Evolutionary conservation across 2,329 filamentous ascomycete species (phyloP).

Genomic region (Dendryphion nanum): DNA sequence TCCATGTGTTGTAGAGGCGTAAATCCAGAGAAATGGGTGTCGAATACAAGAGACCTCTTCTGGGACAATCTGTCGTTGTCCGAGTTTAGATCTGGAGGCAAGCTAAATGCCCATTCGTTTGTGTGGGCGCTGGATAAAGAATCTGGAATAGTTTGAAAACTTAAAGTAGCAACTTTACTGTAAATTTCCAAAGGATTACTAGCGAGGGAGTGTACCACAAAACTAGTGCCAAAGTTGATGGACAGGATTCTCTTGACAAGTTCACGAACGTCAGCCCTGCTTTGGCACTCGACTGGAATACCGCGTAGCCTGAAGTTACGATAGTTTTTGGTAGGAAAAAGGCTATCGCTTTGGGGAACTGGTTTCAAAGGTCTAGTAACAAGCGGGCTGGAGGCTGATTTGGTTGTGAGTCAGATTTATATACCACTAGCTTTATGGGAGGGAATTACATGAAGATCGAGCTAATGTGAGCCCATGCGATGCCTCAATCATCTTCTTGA

Average conservation of each 20-base stretch:
- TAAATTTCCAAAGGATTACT: neutral
- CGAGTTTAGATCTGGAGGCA: neutral
- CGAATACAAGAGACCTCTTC: conserved; percentile 1
- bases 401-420: neutral
- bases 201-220: neutral
- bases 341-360: neutral
- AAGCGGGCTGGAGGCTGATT: neutral
- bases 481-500: conserved; percentile 14
- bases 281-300: neutral
- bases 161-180: neutral
- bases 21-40: conserved; percentile 6
- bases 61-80: neutral
- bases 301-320: conserved; percentile 3
- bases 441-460: neutral
- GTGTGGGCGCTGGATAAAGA: neutral
- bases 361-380: neutral
- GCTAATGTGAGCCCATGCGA: neutral
- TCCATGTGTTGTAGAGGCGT: conserved; percentile 2
- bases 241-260: neutral
- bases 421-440: neutral
- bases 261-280: neutral
- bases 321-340: neutral
- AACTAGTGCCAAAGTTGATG: neutral
- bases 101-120: neutral
- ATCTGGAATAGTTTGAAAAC: neutral